Evolutionary conservation across 495 filamentous ascomycete species (phyloP), one percentile per base, ranked within the genome.

Genomic region (Xylaria intraflava): DNA sequence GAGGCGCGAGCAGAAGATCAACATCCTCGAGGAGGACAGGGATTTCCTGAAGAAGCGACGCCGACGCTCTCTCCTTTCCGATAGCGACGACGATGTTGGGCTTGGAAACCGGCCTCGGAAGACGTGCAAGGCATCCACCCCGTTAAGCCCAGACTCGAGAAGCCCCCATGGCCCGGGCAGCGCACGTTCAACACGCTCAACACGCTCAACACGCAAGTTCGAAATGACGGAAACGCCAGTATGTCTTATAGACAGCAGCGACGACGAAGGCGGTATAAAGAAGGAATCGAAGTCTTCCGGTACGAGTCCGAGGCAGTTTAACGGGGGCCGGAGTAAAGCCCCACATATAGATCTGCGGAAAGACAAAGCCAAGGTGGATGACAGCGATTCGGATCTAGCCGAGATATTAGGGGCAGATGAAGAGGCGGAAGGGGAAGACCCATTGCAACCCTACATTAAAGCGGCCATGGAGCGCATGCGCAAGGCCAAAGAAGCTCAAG

Each of bases 391-490:
- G 8, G 43, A 59, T 43, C 16, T 40, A n/a, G n/a, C n/a, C 20
- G 53, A 58, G n/a, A 43, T 51, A 7, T n/a, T 1, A 16, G 42
- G 57, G 27, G 39, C 3, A 19, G 24, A 35, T 31, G 49, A 20
- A 30, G 33, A 33, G 11, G 48, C 45, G n/a, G 53, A 59, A 40
- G 59, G 61, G 29, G 62, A 65, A 10, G 60, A 67, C 4, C 57
- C 53, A 6, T 60, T 63, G 6, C 72, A 59, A 65, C 76, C 50
- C 23, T 64, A 67, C 41, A 40, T 67, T n/a, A 57, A 47, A n/a
- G 16, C 23, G 6, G 65, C 65, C 16, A 67, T 53, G 49, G 61
- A 63, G 39, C 59, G 62, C 6, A 47, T 33, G 47, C 46, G 46
- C 36, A 64, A 64, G 39, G 61, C 51, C 6, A 55, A 66, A 30